Evolutionary conservation across 345 rosid genomes (phyloP), one percentile per base, ranked within the genome.

Genomic region (Lagerstroemia speciosa): DNA sequence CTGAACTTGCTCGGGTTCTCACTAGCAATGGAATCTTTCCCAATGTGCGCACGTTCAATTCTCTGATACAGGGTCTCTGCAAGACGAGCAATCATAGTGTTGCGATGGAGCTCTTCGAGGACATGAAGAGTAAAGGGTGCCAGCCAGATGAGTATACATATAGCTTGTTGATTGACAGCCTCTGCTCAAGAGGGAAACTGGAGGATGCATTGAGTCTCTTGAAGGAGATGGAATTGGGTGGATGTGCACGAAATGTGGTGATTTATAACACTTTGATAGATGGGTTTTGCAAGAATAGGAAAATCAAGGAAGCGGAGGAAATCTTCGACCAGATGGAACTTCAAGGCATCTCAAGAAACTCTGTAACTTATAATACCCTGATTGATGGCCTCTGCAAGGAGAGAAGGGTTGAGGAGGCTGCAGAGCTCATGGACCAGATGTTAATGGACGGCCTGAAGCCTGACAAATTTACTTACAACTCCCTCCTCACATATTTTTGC

Each of bases 311-410:
- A 68, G 97, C 97, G 0, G 96, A 91, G 81, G 93, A 91, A 83
- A 83, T 91, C 48, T 91, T 94, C 19, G 97, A 93, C 72, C 91
- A 94, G 77, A 91, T 94, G 95, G 99, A 94, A 75, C 65, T 91
- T 71, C 91, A 84, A 29, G 97, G 96, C 36, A 82, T 94, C 71
- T 89, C 98, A 16, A 87, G 97, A 78, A 85, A 86, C 78, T 79
- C 88, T 0, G 91, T 93, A 61, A 91, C 97, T 33, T 93, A 86
- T 77, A 93, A 89, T 76, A 80, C 97, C 61, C 96, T 93, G 64
- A 89, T 93, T 2, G 96, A 94, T 53, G 97, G 95, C 67, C 86
- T 91, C 41, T 88, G 87, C 80, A 89, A 86, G 77, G 78, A 71
- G 66, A 79, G 79, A 66, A 84, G 96, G 77, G 88, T 90, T 45